Conservation (phyloP, 129 eudicot genomes). For the Escallonia rubra region DNA sequence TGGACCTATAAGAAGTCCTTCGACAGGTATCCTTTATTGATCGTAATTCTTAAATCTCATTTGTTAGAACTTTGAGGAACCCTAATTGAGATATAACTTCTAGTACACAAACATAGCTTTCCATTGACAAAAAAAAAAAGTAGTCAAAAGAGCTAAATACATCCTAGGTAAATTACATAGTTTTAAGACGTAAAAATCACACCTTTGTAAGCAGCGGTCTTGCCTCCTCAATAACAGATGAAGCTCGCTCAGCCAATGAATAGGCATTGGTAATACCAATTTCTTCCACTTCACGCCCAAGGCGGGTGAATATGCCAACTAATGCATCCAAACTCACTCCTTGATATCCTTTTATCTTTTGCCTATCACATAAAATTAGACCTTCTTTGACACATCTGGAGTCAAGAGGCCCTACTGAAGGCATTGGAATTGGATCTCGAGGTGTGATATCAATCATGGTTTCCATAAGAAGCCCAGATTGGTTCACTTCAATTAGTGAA, state of each 20-base stretch:
- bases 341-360: slow-evolving; percentile 68
- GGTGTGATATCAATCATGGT: slow-evolving; percentile 95
- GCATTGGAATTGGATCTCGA: slow-evolving; percentile 72
- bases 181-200: slow-evolving; percentile 20
- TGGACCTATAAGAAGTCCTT: too few species aligned
- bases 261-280: slow-evolving; percentile 82
- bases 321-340: slow-evolving; percentile 94
- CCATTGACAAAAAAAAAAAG: not conserved
- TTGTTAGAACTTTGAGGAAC: too few species aligned
- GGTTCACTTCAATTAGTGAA: slow-evolving; percentile 84
- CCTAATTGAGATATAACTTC: too few species aligned
- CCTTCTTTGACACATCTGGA: slow-evolving; percentile 75
- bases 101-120: too few species aligned
- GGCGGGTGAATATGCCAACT: slow-evolving; percentile 80
- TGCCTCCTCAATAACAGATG: slow-evolving; percentile 75
- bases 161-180: not conserved
- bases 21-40: too few species aligned
- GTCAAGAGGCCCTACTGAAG: slow-evolving; percentile 78
- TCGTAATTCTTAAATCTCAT: too few species aligned
- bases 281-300: slow-evolving; percentile 83
- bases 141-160: not conserved
- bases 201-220: slow-evolving; percentile 81
- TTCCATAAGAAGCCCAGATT: slow-evolving; percentile 94
- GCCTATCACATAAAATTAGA: slow-evolving; percentile 74
- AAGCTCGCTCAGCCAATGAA: slow-evolving; percentile 65